These are phyloP conservation scores for Ophiocordyceps robertsii DNA, from an alignment of 2,329 filamentous ascomycete genomes.

Conservation along the genomic window DNA sequence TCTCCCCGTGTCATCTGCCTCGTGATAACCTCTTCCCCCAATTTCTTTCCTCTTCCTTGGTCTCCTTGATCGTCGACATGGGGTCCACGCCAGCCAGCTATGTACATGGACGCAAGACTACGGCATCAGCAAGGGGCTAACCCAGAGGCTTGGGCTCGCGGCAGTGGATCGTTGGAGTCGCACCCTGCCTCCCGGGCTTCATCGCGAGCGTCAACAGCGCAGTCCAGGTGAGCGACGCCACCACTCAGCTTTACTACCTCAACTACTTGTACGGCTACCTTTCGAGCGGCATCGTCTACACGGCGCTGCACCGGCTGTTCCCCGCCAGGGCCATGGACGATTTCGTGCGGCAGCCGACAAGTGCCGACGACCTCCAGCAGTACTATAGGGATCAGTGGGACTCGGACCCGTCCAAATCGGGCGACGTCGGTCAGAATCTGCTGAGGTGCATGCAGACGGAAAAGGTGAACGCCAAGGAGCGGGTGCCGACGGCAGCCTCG, in stretches of 20 bases:
- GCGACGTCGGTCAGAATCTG: neutral
- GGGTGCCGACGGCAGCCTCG: neutral
- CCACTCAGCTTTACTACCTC: conserved; percentile 23
- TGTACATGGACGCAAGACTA: too few relatives aligned
- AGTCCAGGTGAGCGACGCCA: conserved; percentile 19
- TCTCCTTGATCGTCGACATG: too few relatives aligned
- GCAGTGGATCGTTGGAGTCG: conserved; percentile 25
- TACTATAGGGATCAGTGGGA: conserved; percentile 19
- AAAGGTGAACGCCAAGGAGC: neutral
- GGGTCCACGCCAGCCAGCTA: too few relatives aligned
- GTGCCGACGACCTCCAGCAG: conserved; percentile 13
- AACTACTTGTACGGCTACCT: conserved; percentile 25
- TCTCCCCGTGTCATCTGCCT: too few relatives aligned
- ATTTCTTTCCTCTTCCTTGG: too few relatives aligned
- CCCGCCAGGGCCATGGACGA: conserved; percentile 13
- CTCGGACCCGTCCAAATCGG: neutral
- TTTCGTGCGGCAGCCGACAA: conserved; percentile 13
- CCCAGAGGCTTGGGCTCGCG: neutral
- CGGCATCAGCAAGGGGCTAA: neutral
- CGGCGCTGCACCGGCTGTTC: conserved; percentile 15
- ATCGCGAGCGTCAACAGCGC: conserved; percentile 22
- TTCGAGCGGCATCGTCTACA: conserved; percentile 17
- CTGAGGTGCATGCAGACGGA: neutral
- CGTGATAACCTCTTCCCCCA: too few relatives aligned
- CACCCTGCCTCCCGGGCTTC: conserved; percentile 27